Percentiles rank a stretch among this genome's conserved stretches.
phyloP scores from a whole-genome alignment of 768 basidiomycete species.

The Leucocoprinus birnbaumii region DNA sequence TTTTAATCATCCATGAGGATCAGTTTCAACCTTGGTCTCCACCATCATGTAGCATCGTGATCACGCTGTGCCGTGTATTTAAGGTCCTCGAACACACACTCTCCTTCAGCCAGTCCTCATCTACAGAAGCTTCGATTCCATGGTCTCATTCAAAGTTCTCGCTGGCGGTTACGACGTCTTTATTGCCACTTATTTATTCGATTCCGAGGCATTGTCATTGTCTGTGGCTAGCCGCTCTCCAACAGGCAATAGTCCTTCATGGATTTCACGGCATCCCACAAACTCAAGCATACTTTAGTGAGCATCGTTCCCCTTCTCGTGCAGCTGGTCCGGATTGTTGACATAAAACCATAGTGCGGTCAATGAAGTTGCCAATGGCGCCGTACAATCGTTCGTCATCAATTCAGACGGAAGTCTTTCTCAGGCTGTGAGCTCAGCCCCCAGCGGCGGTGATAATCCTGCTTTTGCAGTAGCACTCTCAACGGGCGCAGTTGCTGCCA shows the following conservation, averaged over 20 bases:
- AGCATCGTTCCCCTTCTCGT: constrained; percentile 19
- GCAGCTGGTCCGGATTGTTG: too few species aligned
- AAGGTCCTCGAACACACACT: too few species aligned
- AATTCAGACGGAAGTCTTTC: constrained; percentile 40
- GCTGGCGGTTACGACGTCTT: constrained; percentile 65
- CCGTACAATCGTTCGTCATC: constrained; percentile 58
- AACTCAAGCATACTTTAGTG: constrained; percentile 63
- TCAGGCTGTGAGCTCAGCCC: constrained; percentile 37
- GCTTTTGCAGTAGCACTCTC: constrained; percentile 49
- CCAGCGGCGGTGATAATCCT: constrained; percentile 49
- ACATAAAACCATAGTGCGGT: constrained; percentile 39
- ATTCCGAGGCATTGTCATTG: constrained; percentile 11
- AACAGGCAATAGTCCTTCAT: constrained; percentile 52
- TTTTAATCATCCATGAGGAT: too few species aligned
- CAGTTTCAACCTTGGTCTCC: background rate
- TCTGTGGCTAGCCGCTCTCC: constrained; percentile 40
- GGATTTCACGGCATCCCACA: constrained; percentile 56
- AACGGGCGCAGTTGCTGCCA: constrained; percentile 52
- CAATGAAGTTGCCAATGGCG: constrained; percentile 48
- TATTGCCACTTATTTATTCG: constrained; percentile 61
- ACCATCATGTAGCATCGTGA: background rate
- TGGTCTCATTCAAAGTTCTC: constrained; percentile 69
- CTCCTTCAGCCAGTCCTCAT: too few species aligned
- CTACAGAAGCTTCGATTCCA: constrained; percentile 25
- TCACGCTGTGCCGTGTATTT: too few species aligned